phyloP scores from a whole-genome alignment of 2,329 filamentous ascomycete genomes.

The Pestalotiopsis fici region DNA sequence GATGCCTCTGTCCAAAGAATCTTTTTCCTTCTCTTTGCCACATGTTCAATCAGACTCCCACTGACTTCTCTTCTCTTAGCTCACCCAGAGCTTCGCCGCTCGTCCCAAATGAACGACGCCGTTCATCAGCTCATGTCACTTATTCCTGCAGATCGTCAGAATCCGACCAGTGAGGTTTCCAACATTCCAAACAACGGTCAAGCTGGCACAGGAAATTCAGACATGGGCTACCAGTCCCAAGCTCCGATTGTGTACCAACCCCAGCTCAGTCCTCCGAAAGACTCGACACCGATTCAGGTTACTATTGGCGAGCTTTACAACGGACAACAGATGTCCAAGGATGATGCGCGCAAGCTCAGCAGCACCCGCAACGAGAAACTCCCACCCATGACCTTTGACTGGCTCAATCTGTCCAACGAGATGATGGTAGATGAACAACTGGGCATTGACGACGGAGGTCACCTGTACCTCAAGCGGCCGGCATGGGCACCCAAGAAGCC shows the following conservation, averaged over 20 bases:
- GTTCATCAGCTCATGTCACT: too few relatives aligned
- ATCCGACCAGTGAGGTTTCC: too few relatives aligned
- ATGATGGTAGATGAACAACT: not conserved
- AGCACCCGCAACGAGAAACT: not conserved
- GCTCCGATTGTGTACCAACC: not conserved
- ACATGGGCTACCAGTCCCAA: not conserved
- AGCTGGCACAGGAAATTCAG: not conserved
- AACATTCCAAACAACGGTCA: too few relatives aligned
- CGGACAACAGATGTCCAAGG: not conserved
- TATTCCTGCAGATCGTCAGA: too few relatives aligned
- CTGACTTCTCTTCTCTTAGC: too few relatives aligned
- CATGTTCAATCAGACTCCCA: too few relatives aligned
- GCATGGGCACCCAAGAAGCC: not conserved
- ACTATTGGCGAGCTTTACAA: not conserved
- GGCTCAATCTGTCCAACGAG: not conserved
- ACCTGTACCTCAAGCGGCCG: not conserved
- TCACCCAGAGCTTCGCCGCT: too few relatives aligned
- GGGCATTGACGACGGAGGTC: not conserved
- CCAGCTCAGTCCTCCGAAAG: not conserved
- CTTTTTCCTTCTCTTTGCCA: too few relatives aligned
- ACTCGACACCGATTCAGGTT: not conserved
- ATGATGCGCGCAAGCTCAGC: not conserved
- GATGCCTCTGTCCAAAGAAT: too few relatives aligned
- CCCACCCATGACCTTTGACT: not conserved
- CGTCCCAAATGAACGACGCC: too few relatives aligned